phyloP scores from a whole-genome alignment of 2,329 filamentous ascomycete species.

The Teratosphaeriaceae sp. region DNA sequence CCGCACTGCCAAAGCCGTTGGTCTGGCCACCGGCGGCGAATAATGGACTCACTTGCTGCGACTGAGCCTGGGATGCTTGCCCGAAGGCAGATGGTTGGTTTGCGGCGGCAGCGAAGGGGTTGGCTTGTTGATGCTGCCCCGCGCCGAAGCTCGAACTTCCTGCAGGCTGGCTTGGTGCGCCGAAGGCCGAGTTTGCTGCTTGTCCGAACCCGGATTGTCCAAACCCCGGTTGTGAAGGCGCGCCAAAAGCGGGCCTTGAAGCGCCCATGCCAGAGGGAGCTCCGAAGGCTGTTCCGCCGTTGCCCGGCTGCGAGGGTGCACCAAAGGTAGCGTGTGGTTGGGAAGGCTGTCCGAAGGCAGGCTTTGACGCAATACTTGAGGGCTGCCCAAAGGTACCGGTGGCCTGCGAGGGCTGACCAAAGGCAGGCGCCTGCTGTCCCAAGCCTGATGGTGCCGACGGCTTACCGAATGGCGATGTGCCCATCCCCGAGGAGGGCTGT shows the following conservation, averaged over 20 bases:
- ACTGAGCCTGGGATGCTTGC: constrained; percentile 1
- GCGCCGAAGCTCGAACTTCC: constrained; percentile 11
- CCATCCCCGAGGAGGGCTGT: constrained; percentile 8
- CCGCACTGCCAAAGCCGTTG: not conserved
- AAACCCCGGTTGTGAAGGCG: constrained; percentile 21
- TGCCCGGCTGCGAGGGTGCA: constrained; percentile 5
- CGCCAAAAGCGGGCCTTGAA: constrained; percentile 18
- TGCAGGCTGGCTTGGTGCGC: constrained; percentile 22
- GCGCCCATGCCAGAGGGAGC: constrained; percentile 15
- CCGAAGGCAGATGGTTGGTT: constrained; percentile 5
- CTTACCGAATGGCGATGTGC: constrained; percentile 16
- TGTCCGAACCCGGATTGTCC: constrained; percentile 20
- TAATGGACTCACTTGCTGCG: constrained; percentile 1
- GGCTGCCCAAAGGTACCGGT: constrained; percentile 4
- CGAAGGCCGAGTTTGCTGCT: constrained; percentile 30
- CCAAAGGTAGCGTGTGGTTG: constrained; percentile 6
- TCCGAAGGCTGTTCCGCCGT: constrained; percentile 12
- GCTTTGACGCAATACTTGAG: constrained; percentile 5
- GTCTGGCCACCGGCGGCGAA: constrained; percentile 4
- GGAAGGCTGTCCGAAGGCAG: constrained; percentile 8
- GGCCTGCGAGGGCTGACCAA: constrained; percentile 8
- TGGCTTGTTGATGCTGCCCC: constrained; percentile 9
- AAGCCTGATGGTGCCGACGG: constrained; percentile 11
- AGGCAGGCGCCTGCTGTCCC: constrained; percentile 10
- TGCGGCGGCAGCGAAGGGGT: constrained; percentile 3